These are phyloP conservation scores for Neoboletus brunneissimus DNA, from an alignment of 768 basidiomycete genomes.

Conservation along the genomic window DNA sequence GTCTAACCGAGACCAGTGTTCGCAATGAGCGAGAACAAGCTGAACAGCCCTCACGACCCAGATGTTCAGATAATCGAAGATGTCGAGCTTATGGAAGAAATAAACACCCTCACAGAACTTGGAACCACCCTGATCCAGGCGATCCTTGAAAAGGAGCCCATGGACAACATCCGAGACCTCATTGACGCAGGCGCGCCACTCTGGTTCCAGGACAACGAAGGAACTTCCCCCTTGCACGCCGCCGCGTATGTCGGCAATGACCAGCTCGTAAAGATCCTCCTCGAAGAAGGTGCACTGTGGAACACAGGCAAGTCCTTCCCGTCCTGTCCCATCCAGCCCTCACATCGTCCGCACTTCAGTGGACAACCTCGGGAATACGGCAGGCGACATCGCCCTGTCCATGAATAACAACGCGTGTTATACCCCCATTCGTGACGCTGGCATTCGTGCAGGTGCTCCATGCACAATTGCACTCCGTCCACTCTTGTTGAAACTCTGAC, in stretches of 20 bases:
- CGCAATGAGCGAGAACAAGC: slow-evolving; percentile 18
- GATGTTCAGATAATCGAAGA: slow-evolving; percentile 21
- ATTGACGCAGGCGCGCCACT: slow-evolving; percentile 71
- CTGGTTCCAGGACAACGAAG: slow-evolving; percentile 89
- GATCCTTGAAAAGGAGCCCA: slow-evolving; percentile 50
- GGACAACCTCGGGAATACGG: slow-evolving; percentile 76
- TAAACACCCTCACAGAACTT: slow-evolving; percentile 47
- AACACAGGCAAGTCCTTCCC: slow-evolving; percentile 62
- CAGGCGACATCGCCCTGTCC: slow-evolving; percentile 88
- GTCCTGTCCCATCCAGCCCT: neutral
- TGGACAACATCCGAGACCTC: slow-evolving; percentile 44
- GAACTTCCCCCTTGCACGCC: slow-evolving; percentile 82
- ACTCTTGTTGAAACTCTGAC: slow-evolving; percentile 10
- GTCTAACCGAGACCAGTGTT: neutral
- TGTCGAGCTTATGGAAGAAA: slow-evolving; percentile 34
- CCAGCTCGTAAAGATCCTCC: slow-evolving; percentile 60
- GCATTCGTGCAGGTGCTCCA: slow-evolving; percentile 78
- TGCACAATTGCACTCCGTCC: slow-evolving; percentile 1
- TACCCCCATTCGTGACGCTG: slow-evolving; percentile 82
- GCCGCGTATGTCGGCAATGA: slow-evolving; percentile 72
- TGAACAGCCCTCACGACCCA: neutral
- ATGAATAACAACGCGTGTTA: slow-evolving; percentile 78
- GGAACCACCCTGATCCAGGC: slow-evolving; percentile 59
- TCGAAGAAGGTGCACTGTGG: slow-evolving; percentile 89
- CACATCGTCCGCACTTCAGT: slow-evolving; percentile 40